Conservation (phyloP, 805 yeast genomes). For the Kluyveromyces siamensis region DNA sequence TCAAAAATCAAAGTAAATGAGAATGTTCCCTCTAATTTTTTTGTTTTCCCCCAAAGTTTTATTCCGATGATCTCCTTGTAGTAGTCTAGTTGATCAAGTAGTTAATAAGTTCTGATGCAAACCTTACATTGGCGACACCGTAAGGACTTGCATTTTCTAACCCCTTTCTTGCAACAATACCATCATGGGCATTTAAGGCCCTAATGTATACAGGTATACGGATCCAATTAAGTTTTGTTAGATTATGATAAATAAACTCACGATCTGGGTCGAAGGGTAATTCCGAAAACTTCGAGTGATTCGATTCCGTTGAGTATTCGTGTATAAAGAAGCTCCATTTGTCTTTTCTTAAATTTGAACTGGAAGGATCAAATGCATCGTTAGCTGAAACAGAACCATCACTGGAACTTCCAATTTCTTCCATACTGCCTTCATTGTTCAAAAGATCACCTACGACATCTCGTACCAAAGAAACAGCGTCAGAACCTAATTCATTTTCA, state of each 20-base stretch:
- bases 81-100: slow-evolving; percentile 4
- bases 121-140: slow-evolving; percentile 22
- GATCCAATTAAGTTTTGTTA: slow-evolving; percentile 64
- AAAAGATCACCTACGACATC: slow-evolving; percentile 17
- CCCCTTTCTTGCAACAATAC: slow-evolving; percentile 73
- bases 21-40: too few relatives aligned
- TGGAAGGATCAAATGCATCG: not conserved
- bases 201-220: slow-evolving; percentile 68
- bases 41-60: too few relatives aligned
- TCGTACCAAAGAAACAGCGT: slow-evolving; percentile 7
- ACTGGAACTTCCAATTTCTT: not conserved
- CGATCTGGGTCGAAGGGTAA: slow-evolving; percentile 33
- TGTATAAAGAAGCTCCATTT: slow-evolving; percentile 21
- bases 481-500: not conserved
- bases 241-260: slow-evolving; percentile 36
- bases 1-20: not conserved
- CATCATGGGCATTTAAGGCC: slow-evolving; percentile 76
- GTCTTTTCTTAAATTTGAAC: not conserved
- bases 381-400: not conserved
- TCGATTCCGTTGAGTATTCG: slow-evolving; percentile 16
- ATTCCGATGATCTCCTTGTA: too few relatives aligned
- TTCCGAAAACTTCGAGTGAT: slow-evolving; percentile 13
- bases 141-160: slow-evolving; percentile 27
- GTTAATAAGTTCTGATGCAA: slow-evolving; percentile 18
- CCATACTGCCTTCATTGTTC: slow-evolving; percentile 11